Conservation (phyloP, 75 land plant species). For the Cryptomeria japonica region DNA sequence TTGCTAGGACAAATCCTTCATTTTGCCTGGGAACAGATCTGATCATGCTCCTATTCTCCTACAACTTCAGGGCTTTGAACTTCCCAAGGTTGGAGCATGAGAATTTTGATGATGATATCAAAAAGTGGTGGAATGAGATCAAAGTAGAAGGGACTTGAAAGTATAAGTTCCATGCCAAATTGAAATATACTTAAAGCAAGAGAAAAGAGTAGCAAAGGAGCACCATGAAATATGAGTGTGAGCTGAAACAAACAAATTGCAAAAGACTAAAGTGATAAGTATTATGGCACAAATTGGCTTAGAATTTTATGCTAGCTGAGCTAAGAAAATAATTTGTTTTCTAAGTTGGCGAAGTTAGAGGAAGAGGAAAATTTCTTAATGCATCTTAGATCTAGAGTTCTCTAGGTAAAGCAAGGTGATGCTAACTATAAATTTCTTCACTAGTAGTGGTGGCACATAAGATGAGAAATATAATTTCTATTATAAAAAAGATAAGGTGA, state of each 20-base stretch:
- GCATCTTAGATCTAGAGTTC: background rate
- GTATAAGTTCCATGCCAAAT: no score
- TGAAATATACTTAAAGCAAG: no score
- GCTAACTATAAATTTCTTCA: background rate
- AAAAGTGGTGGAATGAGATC: no score
- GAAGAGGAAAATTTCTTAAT: background rate
- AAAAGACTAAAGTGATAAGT: background rate
- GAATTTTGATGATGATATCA: no score
- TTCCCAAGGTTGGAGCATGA: no score
- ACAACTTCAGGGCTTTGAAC: no score
- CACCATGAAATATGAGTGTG: background rate
- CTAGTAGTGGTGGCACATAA: background rate
- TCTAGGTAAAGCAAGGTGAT: background rate
- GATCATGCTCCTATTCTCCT: no score
- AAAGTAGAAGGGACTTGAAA: no score
- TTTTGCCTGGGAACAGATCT: no score
- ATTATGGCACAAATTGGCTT: background rate
- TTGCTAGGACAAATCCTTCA: no score
- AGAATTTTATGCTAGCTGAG: background rate
- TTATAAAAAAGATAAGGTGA: background rate
- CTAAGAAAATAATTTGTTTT: background rate
- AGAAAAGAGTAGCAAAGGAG: background rate
- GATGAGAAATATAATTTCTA: background rate
- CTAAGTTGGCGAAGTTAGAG: background rate
- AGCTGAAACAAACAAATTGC: background rate